phyloP scores from a whole-genome alignment of 2,329 filamentous ascomycete genomes.

The Pseudogymnoascus sp. region DNA sequence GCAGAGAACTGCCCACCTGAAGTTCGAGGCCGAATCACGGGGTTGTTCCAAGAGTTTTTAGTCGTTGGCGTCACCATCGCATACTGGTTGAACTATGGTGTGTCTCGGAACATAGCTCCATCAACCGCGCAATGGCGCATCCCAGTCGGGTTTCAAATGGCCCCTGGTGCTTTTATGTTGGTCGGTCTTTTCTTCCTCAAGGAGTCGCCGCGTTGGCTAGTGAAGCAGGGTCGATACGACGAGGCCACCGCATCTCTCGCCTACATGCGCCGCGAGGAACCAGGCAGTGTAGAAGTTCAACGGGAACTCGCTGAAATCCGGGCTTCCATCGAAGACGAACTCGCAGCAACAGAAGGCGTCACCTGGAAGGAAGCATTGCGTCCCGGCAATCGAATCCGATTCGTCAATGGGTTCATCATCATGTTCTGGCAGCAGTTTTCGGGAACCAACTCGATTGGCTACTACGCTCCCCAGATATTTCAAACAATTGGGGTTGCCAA shows the following conservation, averaged over 20 bases:
- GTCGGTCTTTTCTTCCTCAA: constrained; percentile 58
- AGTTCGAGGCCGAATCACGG: constrained; percentile 33
- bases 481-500: constrained; percentile 52
- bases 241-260: constrained; percentile 49
- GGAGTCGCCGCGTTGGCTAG: constrained; percentile 64
- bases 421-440: constrained; percentile 38
- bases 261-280: constrained; percentile 54
- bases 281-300: constrained; percentile 48
- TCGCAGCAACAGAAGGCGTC: constrained; percentile 56
- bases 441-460: constrained; percentile 21
- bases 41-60: constrained; percentile 34
- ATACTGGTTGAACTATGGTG: constrained; percentile 41
- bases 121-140: constrained; percentile 43
- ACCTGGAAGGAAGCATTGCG: constrained; percentile 41
- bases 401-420: constrained; percentile 34
- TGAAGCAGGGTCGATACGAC: constrained; percentile 57
- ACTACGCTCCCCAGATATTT: constrained; percentile 49
- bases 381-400: constrained; percentile 40
- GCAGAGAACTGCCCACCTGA: constrained; percentile 35
- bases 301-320: constrained; percentile 59
- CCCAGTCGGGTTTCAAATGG: constrained; percentile 35
- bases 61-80: constrained; percentile 33
- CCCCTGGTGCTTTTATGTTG: constrained; percentile 55
- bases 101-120: constrained; percentile 31
- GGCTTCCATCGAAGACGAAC: constrained; percentile 59